Base-by-base conservation (phyloP, 257 asterid species). In the Mentha longifolia region DNA sequence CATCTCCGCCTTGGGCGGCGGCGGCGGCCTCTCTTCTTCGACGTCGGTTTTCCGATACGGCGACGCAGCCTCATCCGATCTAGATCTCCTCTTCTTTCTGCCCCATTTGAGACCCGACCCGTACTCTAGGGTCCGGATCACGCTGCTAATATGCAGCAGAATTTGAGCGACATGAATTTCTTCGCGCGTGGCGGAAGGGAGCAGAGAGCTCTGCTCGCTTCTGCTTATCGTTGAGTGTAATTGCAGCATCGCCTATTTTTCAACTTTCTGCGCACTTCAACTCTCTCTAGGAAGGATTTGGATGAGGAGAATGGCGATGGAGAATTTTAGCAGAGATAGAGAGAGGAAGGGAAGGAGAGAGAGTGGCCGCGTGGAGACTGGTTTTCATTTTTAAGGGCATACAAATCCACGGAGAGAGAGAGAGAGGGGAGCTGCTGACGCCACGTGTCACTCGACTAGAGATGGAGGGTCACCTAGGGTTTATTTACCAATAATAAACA, bases 401-500 rank as follows among this genome's bases (percentile, higher is more conserved):
- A 61, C 57, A 82, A 47, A 68, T 78, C 75, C 61, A 58, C 61
- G 50, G 73, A 33, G 61, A 68, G 76, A 42, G 76, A 42, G 66
- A 37, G 46, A 41, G 46, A 41, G 33, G 72, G 77, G 76, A 71
- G 75, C 52, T 84, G 83, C 67, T 61, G 61, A 16, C 76, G 88
- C 86, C 92, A 84, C 92, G 92, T 88, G 95, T 66, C 83, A 45
- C 7, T 2, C 37, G 28, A 51, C 31, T 75, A 79, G 80, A 79
- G 86, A 88, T 74, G 50, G 67, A 62, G 68, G 68, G 65, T 72
- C 65, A 67, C 70, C 77, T 87, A 83, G 90, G 90, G 77, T 75
- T 74, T 41, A 22, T 41, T 41, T 70, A 65, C 12, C 31, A 60
- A 50, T 39, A 4, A 8, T n/a, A 3, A 10, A 2, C 13, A 4